phyloP scores from a whole-genome alignment of 768 basidiomycete genomes.

The Termitomyces sp. region DNA sequence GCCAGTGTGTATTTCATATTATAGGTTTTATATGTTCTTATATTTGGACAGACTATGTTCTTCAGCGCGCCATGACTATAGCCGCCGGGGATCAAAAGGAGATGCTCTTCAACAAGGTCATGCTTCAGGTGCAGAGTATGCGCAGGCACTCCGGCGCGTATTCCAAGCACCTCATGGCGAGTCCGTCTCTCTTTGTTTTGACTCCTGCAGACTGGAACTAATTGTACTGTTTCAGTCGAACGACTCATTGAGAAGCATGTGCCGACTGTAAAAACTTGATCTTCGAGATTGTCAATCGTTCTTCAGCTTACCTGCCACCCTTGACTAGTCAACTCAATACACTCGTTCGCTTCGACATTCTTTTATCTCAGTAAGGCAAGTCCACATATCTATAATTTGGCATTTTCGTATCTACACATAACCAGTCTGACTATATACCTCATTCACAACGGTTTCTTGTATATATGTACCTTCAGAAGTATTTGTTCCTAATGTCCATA shows the following conservation, averaged over 20 bases:
- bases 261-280: slow-evolving; percentile 18
- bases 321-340: slow-evolving; percentile 7
- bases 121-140: slow-evolving; percentile 66
- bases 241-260: slow-evolving; percentile 57
- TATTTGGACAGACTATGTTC: slow-evolving; percentile 65
- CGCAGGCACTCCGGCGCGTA: slow-evolving; percentile 69
- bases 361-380: too few relatives aligned
- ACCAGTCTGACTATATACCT: slow-evolving; percentile 9
- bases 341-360: too few relatives aligned
- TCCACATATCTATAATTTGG: background rate
- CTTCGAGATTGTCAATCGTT: background rate
- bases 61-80: slow-evolving; percentile 71
- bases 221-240: slow-evolving; percentile 45
- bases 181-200: slow-evolving; percentile 40
- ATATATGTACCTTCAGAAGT: slow-evolving; percentile 17
- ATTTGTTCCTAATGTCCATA: slow-evolving; percentile 12
- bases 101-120: slow-evolving; percentile 54
- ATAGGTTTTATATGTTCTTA: too few relatives aligned
- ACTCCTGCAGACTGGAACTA: slow-evolving; percentile 9
- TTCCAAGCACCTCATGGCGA: slow-evolving; percentile 78
- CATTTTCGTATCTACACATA: slow-evolving; percentile 12
- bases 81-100: slow-evolving; percentile 74
- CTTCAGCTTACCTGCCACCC: background rate
- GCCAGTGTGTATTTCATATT: slow-evolving; percentile 58
- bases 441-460: slow-evolving; percentile 14